Base-by-base conservation (phyloP, 345 rosid species). In the Excoecaria cochinchinensis region DNA sequence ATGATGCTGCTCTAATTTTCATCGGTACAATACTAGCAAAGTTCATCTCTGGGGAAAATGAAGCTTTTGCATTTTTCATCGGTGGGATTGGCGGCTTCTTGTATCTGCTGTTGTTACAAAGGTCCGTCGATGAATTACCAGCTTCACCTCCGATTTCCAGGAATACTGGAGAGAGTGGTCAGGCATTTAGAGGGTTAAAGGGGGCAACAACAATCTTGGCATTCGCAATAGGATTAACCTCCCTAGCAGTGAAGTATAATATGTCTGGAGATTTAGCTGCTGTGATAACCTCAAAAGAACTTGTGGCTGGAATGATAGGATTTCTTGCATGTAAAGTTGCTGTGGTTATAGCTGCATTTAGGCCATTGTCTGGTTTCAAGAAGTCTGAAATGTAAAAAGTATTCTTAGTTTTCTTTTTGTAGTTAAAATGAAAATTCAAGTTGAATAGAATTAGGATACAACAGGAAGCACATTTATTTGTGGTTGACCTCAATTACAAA, bases 271-370 rank as follows among this genome's bases (percentile, higher is more conserved):
- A 78, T 72, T 78, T 46, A 69, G 47, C 82, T 1, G 52, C 36
- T 67, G 73, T 46, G 42, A 76, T 92, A 51, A 83, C 90, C 46
- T 87, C 97, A 0, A 88, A 67, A 78, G 94, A 95, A 66, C 83
- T 95, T n/a, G n/a, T 89, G 73, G 74, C 80, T 3, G 99, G 99
- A 42, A 88, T 86, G 92, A 64, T 85, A 64, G 99, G 97, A 55
- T 95, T 95, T 82, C 87, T 95, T 57, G 87, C 82, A 15, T 91
- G 98, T 80, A 94, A 92, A 87, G 92, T 86, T 2, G 95, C 97
- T 0, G 99, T 90, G 47, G 78, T 95, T 76, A 74, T 91, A 78
- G 95, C 99, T 19, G 91, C 97, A 38, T 85, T 95, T 42, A 95
- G 86, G 79, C 91, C 97, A 12, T 22, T 88, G 60, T 61, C 82